Conservation (phyloP, 2,329 filamentous ascomycete genomes). For the Fusarium anthophilum region DNA sequence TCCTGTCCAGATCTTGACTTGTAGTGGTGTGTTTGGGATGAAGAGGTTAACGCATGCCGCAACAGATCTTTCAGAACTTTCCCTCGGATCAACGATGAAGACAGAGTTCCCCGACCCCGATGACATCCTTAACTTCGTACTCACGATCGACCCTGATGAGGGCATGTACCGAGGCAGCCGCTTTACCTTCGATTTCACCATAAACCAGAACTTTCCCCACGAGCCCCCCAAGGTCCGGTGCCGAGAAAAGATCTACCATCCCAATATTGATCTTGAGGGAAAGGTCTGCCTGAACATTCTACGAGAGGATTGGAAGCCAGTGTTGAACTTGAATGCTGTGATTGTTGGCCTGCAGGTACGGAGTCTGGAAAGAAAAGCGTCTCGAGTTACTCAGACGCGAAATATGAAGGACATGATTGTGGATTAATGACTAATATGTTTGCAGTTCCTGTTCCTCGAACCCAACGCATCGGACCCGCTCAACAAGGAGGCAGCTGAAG, state of each 20-base stretch:
- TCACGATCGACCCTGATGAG: slow-evolving; percentile 87
- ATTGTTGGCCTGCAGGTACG: slow-evolving; percentile 89
- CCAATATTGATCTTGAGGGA: slow-evolving; percentile 96
- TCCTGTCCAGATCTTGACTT: not conserved
- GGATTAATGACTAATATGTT: slow-evolving; percentile 30
- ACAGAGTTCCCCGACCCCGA: slow-evolving; percentile 84
- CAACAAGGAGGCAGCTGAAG: slow-evolving; percentile 97
- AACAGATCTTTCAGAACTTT: slow-evolving; percentile 82
- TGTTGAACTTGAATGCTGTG: slow-evolving; percentile 94
- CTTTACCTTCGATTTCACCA: slow-evolving; percentile 91
- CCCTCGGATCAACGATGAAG: slow-evolving; percentile 81
- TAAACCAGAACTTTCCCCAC: slow-evolving; percentile 95
- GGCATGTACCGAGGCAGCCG: slow-evolving; percentile 86
- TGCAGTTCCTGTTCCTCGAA: slow-evolving; percentile 93
- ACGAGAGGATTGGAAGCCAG: slow-evolving; percentile 98
- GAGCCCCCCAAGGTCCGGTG: slow-evolving; percentile 98
- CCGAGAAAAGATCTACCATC: slow-evolving; percentile 98
- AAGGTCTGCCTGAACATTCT: slow-evolving; percentile 99
- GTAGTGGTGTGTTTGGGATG: not conserved
- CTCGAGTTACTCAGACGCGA: not conserved
- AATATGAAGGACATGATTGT: not conserved
- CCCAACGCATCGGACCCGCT: slow-evolving; percentile 97
- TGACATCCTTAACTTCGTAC: slow-evolving; percentile 85
- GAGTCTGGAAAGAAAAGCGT: not conserved
- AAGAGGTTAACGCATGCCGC: slow-evolving; percentile 8